phyloP scores from a whole-genome alignment of 345 rosid genomes.

The Ceriops tagal region DNA sequence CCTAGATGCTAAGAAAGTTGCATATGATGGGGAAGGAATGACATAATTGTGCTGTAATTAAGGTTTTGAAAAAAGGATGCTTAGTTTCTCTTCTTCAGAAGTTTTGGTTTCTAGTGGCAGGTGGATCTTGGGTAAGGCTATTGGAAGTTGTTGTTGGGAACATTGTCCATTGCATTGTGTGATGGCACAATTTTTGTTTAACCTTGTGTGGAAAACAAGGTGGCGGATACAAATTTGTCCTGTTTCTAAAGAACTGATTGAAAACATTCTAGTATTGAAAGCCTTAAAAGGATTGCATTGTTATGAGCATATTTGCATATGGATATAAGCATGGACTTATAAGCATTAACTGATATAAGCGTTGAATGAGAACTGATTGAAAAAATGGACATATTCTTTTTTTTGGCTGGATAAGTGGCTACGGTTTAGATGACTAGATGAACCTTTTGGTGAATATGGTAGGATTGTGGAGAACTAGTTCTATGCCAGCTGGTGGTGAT shows the following conservation, averaged over 20 bases:
- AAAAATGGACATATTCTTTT: too few species aligned
- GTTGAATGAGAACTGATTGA: too few species aligned
- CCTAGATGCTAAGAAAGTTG: not conserved
- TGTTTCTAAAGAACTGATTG: not conserved
- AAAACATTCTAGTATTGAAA: not conserved
- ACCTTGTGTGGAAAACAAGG: not conserved
- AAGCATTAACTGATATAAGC: too few species aligned
- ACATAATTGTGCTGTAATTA: not conserved
- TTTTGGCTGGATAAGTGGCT: too few species aligned
- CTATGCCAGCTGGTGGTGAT: not conserved
- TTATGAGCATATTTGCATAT: too few species aligned
- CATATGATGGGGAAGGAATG: not conserved
- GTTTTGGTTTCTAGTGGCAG: not conserved
- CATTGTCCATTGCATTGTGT: not conserved
- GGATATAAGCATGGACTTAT: too few species aligned
- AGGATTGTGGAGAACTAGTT: not conserved
- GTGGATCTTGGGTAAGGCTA: not conserved
- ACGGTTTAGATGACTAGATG: too few species aligned
- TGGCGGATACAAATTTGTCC: too few species aligned
- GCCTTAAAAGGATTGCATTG: too few species aligned
- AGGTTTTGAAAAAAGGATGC: not conserved
- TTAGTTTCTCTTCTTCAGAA: not conserved
- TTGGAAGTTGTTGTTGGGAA: not conserved
- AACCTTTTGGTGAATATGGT: too few species aligned
- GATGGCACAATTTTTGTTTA: not conserved